A percentile compares a stretch with the other conserved stretches of the same genome.
Evolutionary conservation across 768 basidiomycete species (phyloP).

Genomic region (Auriscalpium vulgare): DNA sequence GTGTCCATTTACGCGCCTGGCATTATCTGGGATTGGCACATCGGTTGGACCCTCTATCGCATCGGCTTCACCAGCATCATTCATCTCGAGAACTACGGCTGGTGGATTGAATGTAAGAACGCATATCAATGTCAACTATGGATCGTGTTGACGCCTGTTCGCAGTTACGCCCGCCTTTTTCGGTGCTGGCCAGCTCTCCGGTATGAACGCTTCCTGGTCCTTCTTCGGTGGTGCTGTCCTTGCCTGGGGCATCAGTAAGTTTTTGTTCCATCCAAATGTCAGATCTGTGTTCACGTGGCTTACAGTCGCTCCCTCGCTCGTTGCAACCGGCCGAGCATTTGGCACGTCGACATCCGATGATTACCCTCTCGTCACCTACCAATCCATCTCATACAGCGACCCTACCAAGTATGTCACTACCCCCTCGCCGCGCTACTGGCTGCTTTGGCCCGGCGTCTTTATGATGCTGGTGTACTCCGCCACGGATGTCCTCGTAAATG

Average conservation of each 20-base stretch:
- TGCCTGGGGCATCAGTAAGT: constrained; percentile 46
- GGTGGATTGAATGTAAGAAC: constrained; percentile 41
- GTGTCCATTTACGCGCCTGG: constrained; percentile 52
- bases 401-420: constrained; percentile 30
- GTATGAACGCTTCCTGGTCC: constrained; percentile 48
- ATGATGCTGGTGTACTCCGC: constrained; percentile 57
- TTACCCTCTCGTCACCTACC: constrained; percentile 38
- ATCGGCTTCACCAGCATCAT: constrained; percentile 56
- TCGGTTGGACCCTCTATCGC: constrained; percentile 52
- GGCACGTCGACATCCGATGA: constrained; percentile 30
- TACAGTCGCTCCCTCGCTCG: constrained; percentile 39
- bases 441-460: constrained; percentile 55
- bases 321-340: constrained; percentile 45
- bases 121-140: constrained; percentile 11
- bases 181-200: constrained; percentile 51
- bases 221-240: constrained; percentile 47
- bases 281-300: not conserved
- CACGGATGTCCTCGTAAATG: constrained; percentile 39
- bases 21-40: constrained; percentile 43
- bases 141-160: not conserved
- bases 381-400: constrained; percentile 38
- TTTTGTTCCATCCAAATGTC: not conserved
- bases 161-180: constrained; percentile 35
- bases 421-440: constrained; percentile 54
- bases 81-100: constrained; percentile 49